phyloP scores from a whole-genome alignment of 371 early-diverging fungal species.

The Circinella minor region DNA sequence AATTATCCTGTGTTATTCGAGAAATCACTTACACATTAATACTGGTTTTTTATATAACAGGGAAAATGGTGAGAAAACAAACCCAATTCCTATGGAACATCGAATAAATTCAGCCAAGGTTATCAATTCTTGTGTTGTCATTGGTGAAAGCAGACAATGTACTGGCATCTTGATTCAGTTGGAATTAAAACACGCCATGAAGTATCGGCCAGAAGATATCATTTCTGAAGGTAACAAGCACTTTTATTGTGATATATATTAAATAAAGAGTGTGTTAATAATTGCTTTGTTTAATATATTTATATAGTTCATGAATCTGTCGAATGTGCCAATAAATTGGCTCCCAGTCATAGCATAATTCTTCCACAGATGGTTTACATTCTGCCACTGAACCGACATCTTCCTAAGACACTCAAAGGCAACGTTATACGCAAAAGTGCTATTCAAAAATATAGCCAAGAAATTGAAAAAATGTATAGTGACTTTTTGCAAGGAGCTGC shows the following conservation, averaged over 20 bases:
- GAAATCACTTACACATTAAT: too few species aligned
- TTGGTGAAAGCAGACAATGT: constrained; percentile 35
- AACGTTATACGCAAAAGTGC: constrained; percentile 30
- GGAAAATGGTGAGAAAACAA: constrained; percentile 51
- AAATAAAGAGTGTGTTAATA: too few species aligned
- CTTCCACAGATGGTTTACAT: constrained; percentile 45
- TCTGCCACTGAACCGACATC: constrained; percentile 27
- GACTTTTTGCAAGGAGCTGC: constrained; percentile 19
- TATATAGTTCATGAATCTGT: constrained; percentile 30
- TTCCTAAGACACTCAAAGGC: constrained; percentile 40
- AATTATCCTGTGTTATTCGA: too few species aligned
- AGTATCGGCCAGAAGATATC: constrained; percentile 28
- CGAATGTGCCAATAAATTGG: constrained; percentile 31
- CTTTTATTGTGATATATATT: background rate
- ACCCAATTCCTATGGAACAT: constrained; percentile 44
- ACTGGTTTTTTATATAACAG: constrained; percentile 1
- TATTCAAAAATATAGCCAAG: constrained; percentile 18
- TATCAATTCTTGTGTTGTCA: constrained; percentile 26
- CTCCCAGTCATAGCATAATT: constrained; percentile 38
- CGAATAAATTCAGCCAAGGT: constrained; percentile 24
- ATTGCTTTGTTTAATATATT: background rate
- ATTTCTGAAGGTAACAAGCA: constrained; percentile 15
- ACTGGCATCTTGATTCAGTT: constrained; percentile 36
- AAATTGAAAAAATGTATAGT: constrained; percentile 35
- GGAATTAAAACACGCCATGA: constrained; percentile 20